These are phyloP conservation scores for Cyclotella choctawhatcheeana DNA, from an alignment of 108 stramenopile genomes.

Conservation along the genomic window DNA sequence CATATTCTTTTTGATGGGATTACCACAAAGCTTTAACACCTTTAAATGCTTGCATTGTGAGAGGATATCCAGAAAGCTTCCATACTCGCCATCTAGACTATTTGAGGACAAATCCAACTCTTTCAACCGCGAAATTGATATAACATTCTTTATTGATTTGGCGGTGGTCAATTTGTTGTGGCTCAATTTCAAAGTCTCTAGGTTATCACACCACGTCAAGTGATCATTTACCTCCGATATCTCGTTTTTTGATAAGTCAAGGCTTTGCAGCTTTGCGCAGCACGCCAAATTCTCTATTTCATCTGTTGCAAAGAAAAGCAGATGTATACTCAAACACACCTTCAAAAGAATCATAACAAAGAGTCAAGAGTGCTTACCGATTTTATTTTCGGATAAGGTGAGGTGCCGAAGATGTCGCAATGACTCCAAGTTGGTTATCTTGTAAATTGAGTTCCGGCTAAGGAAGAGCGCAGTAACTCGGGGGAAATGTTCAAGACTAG, in stretches of 20 bases:
- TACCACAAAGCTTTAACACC: conserved; percentile 76
- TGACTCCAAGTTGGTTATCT: conserved; percentile 45
- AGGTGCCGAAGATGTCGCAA: conserved; percentile 28
- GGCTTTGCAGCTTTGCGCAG: background rate
- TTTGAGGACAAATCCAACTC: conserved; percentile 8
- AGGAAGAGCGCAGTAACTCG: conserved; percentile 71
- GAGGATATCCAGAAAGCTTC: conserved; percentile 50
- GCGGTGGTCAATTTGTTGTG: conserved; percentile 56
- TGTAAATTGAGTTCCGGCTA: conserved; percentile 62
- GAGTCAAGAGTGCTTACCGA: conserved; percentile 9
- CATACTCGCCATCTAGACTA: conserved; percentile 9
- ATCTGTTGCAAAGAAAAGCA: background rate
- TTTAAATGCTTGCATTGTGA: conserved; percentile 52
- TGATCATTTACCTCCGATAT: conserved; percentile 16
- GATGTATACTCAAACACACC: no score
- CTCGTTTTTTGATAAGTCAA: conserved; percentile 15
- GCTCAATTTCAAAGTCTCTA: conserved; percentile 56
- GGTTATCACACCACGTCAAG: background rate
- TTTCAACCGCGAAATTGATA: background rate
- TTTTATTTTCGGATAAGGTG: conserved; percentile 31
- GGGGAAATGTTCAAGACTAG: conserved; percentile 76
- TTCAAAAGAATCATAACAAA: background rate
- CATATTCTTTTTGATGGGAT: conserved; percentile 74
- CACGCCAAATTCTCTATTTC: conserved; percentile 48
- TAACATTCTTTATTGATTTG: conserved; percentile 40